These are phyloP conservation scores for Botrytis medusae DNA, from an alignment of 2,329 filamentous ascomycete species.

Conservation along the genomic window DNA sequence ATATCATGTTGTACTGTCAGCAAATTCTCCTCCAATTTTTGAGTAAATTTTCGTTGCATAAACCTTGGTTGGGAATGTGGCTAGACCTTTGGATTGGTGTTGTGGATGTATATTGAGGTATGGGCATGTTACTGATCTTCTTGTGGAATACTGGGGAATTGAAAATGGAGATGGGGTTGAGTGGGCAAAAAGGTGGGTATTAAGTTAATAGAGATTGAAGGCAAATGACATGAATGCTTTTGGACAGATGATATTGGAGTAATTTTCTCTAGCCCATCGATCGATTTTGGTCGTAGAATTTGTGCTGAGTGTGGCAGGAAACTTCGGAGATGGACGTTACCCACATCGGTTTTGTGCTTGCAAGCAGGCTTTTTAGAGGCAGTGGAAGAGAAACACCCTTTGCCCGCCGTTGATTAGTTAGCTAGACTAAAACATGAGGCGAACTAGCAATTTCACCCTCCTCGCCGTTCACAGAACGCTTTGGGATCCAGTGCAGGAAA, in stretches of 20 bases:
- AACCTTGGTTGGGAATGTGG: conserved; percentile 38
- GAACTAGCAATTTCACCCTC: neutral
- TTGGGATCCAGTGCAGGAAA: neutral
- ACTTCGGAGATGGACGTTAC: neutral
- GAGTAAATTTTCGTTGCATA: conserved; percentile 23
- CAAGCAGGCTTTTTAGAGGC: neutral
- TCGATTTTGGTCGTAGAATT: neutral
- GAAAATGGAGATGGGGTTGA: conserved; percentile 33
- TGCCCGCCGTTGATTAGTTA: neutral
- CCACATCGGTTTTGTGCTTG: neutral
- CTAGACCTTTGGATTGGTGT: conserved; percentile 36
- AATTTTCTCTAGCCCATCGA: neutral
- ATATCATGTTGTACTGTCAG: neutral
- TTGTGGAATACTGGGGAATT: conserved; percentile 43
- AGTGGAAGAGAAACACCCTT: neutral
- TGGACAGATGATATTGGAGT: no score
- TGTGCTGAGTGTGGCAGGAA: neutral
- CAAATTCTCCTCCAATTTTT: conserved; percentile 21
- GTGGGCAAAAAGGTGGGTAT: conserved; percentile 41
- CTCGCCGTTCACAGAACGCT: neutral
- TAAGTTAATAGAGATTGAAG: conserved; percentile 25
- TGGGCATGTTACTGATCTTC: conserved; percentile 46
- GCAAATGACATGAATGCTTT: neutral
- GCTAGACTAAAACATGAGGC: neutral
- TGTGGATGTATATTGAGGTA: conserved; percentile 41